Base-by-base conservation (phyloP, 1,139 yeast genomes). In the Saccharomyces hybrid region DNA sequence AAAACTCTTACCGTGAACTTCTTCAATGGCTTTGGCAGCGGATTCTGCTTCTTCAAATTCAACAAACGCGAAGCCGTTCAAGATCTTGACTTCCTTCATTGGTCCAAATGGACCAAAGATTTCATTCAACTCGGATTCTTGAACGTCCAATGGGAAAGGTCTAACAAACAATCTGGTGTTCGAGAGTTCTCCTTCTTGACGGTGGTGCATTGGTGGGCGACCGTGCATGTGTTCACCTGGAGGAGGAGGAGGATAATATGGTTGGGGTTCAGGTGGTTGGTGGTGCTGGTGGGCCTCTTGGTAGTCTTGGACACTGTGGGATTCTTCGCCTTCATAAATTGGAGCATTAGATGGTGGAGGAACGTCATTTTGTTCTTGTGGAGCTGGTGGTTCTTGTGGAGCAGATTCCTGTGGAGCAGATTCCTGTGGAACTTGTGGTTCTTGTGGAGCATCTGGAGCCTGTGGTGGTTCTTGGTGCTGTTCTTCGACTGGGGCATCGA, bases 31-130 rank as follows among this genome's bases (percentile, higher is more conserved):
- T 61, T 78, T 77, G 57, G 77, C 73, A 50, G 93, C 90, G 62
- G 80, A 80, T 52, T 84, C 91, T 31, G 82, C 73, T 56, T 75
- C 78, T 69, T 83, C 88, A 63, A 78, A 86, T 64, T 86, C 86
- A 58, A 86, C 82, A 65, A 85, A 86, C 42, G 89, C 93, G 67
- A 83, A 85, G 49, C 91, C 91, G 67, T 85, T 82, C 79, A 84
- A 78, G 64, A 86, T 72, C 69, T 83, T 84, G 53, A 84, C 82
- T 64, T 84, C 89, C 60, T 77, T 75, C 63, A 86, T 74, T 52
- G 86, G 80, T 61, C 91, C 95, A 57, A 76, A 78, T 57, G 81
- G 77, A 14, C 82, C 72, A 66, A 86, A 86, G 68, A 82, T 83
- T 56, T 81, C 88, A 71, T 83, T 83, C 54, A 86, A 72, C 65